Percentiles rank a stretch among this genome's conserved stretches.
phyloP scores from a whole-genome alignment of 1,284 basidiomycete species.

The Ustilago esculenta region DNA sequence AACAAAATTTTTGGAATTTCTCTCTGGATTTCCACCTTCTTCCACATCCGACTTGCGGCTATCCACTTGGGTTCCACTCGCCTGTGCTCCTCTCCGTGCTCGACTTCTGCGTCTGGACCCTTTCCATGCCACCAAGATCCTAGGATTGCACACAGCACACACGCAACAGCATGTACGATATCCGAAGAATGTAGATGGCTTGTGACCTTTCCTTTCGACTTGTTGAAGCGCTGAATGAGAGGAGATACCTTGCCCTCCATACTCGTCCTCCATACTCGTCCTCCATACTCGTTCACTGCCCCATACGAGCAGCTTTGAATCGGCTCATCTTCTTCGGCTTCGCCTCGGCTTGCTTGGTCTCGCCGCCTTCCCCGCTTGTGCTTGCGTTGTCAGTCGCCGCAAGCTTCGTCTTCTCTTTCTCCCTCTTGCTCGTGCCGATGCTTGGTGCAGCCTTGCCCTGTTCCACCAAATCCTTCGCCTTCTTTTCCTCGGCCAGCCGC shows the following conservation, averaged over 20 bases:
- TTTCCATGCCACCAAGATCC: no score
- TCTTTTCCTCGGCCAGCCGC: conserved; percentile 14
- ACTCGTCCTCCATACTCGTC: no score
- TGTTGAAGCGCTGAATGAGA: no score
- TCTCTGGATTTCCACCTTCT: neutral
- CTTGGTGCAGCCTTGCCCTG: conserved; percentile 17
- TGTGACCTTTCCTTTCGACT: no score
- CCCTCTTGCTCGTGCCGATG: conserved; percentile 2
- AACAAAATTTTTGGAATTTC: conserved; percentile 7
- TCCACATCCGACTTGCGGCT: conserved; percentile 32
- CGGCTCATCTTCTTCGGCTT: conserved; percentile 41
- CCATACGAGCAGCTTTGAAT: conserved; percentile 48
- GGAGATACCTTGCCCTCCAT: no score
- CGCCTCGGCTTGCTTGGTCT: neutral
- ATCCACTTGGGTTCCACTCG: conserved; percentile 8
- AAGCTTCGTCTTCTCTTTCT: neutral
- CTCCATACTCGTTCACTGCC: conserved; percentile 14
- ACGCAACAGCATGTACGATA: no score
- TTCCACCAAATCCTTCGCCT: conserved; percentile 12
- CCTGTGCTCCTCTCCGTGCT: no score
- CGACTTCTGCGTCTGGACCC: no score
- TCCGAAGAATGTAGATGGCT: no score
- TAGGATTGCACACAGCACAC: no score
- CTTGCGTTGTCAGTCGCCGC: no score
- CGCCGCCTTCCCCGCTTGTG: neutral